Percentiles rank a stretch among this genome's conserved stretches.
phyloP scores from a whole-genome alignment of 371 early-diverging fungal species.

The Apophysomyces elegans region DNA sequence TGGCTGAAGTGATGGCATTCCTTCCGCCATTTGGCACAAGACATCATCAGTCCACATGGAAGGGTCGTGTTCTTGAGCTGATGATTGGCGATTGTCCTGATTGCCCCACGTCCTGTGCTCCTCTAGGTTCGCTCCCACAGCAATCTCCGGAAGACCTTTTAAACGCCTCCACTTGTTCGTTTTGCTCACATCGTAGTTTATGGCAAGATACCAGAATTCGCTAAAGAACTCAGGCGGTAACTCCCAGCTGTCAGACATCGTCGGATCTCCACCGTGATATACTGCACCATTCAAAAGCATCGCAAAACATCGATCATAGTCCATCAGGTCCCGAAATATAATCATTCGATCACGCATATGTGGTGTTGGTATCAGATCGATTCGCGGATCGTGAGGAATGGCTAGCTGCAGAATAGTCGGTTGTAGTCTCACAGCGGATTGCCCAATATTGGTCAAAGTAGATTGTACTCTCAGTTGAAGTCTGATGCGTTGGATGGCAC shows the following conservation, averaged over 20 bases:
- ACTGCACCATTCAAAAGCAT: conserved; percentile 52
- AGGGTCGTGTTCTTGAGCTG: neutral
- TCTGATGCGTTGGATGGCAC: conserved; percentile 49
- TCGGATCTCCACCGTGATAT: conserved; percentile 64
- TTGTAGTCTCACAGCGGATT: conserved; percentile 31
- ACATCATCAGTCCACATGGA: conserved; percentile 17
- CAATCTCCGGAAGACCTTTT: conserved; percentile 42
- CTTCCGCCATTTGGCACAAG: conserved; percentile 17
- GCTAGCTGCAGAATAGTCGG: conserved; percentile 49
- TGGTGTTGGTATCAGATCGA: conserved; percentile 61
- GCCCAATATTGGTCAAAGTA: conserved; percentile 26
- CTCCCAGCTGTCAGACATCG: conserved; percentile 61
- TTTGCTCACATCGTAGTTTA: conserved; percentile 39
- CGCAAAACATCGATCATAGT: conserved; percentile 60
- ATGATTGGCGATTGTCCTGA: neutral
- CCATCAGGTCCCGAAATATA: conserved; percentile 56
- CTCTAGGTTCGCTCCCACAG: conserved; percentile 10
- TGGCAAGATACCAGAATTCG: conserved; percentile 54
- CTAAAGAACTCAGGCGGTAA: conserved; percentile 59
- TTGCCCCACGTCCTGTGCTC: too few species aligned
- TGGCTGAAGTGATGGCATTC: conserved; percentile 22
- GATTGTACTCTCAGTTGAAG: conserved; percentile 47
- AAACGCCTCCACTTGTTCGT: conserved; percentile 46
- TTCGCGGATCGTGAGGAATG: conserved; percentile 63
- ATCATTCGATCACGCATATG: conserved; percentile 67